phyloP scores from a whole-genome alignment of 2,329 filamentous ascomycete species.

The Nemania bipapillata region DNA sequence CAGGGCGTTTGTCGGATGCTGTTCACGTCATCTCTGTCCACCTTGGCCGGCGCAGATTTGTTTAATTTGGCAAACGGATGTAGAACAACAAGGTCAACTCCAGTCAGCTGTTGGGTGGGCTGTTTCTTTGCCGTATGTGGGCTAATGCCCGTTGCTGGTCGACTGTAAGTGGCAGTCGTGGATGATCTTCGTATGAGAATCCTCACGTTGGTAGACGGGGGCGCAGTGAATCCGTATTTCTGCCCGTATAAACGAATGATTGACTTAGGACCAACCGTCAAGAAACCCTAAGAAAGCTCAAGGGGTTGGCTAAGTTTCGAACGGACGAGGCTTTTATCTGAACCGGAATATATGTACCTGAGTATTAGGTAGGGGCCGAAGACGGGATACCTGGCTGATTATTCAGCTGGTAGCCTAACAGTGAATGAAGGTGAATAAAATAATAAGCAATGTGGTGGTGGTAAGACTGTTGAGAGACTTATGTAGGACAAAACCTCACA shows the following conservation, averaged over 20 bases:
- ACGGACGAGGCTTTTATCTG: conserved; percentile 6
- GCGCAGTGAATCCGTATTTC: neutral
- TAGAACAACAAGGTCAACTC: conserved; percentile 14
- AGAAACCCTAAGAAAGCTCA: neutral
- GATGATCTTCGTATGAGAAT: conserved; percentile 23
- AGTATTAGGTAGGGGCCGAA: conserved; percentile 9
- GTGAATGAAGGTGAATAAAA: neutral
- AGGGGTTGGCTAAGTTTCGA: neutral
- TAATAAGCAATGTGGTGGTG: conserved; percentile 14
- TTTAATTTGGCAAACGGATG: neutral
- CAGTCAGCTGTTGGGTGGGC: conserved; percentile 31
- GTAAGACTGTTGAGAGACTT: conserved; percentile 11
- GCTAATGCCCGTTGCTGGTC: conserved; percentile 16
- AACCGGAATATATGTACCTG: no score
- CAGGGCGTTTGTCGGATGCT: conserved; percentile 25
- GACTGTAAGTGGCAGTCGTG: no score
- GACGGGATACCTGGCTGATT: conserved; percentile 8
- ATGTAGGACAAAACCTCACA: conserved; percentile 1
- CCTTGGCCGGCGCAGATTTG: conserved; percentile 17
- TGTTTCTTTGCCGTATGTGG: conserved; percentile 29
- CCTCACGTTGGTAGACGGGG: conserved; percentile 20
- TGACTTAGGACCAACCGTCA: neutral
- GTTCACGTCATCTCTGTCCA: conserved; percentile 41
- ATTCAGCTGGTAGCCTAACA: conserved; percentile 12
- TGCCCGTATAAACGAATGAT: no score